phyloP scores from a whole-genome alignment of 345 rosid genomes.

The Linum trigynum region DNA sequence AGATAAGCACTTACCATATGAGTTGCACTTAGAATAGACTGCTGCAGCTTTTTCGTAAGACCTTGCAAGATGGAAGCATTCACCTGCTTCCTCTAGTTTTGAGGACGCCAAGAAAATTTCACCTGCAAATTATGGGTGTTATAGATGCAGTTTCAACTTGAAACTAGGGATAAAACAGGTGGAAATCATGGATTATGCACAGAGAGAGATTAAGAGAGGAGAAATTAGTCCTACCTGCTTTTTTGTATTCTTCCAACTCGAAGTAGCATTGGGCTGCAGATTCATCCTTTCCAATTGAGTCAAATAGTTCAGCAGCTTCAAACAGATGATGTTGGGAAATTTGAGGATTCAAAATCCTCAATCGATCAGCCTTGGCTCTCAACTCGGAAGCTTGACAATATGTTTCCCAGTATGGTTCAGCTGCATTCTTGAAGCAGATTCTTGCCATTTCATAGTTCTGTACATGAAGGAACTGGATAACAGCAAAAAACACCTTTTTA shows the following conservation, averaged over 20 bases:
- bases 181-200: neutral
- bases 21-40: slow-evolving; percentile 25
- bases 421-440: slow-evolving; percentile 41
- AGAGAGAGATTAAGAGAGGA: neutral
- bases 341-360: slow-evolving; percentile 25
- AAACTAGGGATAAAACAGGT: neutral
- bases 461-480: slow-evolving; percentile 32
- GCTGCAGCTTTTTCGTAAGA: slow-evolving; percentile 27
- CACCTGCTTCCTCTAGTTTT: slow-evolving; percentile 31
- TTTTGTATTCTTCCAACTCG: slow-evolving; percentile 28
- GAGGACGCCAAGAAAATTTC: slow-evolving; percentile 27
- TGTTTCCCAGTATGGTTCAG: slow-evolving; percentile 28
- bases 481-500: neutral
- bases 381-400: slow-evolving; percentile 34
- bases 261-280: slow-evolving; percentile 38
- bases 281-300: slow-evolving; percentile 36
- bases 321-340: slow-evolving; percentile 22
- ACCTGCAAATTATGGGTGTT: slow-evolving; percentile 17
- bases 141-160: neutral
- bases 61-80: slow-evolving; percentile 30
- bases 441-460: slow-evolving; percentile 37
- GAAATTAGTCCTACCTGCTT: slow-evolving; percentile 20
- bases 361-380: slow-evolving; percentile 29
- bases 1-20: slow-evolving; percentile 27
- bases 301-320: slow-evolving; percentile 39